These are phyloP conservation scores for Leucogyrophana mollusca DNA, from an alignment of 768 basidiomycete species.

Conservation along the genomic window DNA sequence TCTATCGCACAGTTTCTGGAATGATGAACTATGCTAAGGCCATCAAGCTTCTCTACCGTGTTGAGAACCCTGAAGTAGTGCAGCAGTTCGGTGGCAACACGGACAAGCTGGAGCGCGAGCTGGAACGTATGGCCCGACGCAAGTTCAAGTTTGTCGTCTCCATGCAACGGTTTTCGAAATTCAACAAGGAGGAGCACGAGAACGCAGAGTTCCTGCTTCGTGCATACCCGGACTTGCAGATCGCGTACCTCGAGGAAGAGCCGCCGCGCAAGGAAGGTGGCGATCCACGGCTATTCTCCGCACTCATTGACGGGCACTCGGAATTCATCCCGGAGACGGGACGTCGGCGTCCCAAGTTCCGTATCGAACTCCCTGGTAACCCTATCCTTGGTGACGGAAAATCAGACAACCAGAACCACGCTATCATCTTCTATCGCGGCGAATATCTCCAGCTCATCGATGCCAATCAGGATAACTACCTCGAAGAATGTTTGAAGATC, in stretches of 20 bases:
- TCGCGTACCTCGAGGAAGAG: constrained; percentile 98
- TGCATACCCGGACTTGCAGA: constrained; percentile 97
- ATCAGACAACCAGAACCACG: constrained; percentile 99
- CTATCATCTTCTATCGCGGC: constrained; percentile 98
- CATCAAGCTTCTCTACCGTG: constrained; percentile 98
- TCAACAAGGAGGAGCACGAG: constrained; percentile 99
- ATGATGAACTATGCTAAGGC: constrained; percentile 99
- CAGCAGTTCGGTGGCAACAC: constrained; percentile 97
- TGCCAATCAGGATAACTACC: constrained; percentile 99
- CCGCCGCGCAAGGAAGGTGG: constrained; percentile 91
- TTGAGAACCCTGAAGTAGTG: constrained; percentile 99
- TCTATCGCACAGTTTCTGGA: constrained; percentile 97
- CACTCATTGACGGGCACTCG: constrained; percentile 96
- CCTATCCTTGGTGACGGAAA: constrained; percentile 99
- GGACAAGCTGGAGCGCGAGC: constrained; percentile 91
- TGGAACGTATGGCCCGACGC: constrained; percentile 95
- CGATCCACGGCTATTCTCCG: constrained; percentile 92
- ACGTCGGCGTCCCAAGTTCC: constrained; percentile 91
- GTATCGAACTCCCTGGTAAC: constrained; percentile 97
- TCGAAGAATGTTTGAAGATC: constrained; percentile 99
- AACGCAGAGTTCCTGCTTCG: constrained; percentile 97
- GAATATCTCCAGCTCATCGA: constrained; percentile 99
- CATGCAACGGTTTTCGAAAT: constrained; percentile 99
- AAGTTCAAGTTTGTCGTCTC: constrained; percentile 99
- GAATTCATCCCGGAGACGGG: constrained; percentile 91